These are phyloP conservation scores for Alternaria sp. DNA, from an alignment of 2,329 filamentous ascomycete species.

Conservation along the genomic window DNA sequence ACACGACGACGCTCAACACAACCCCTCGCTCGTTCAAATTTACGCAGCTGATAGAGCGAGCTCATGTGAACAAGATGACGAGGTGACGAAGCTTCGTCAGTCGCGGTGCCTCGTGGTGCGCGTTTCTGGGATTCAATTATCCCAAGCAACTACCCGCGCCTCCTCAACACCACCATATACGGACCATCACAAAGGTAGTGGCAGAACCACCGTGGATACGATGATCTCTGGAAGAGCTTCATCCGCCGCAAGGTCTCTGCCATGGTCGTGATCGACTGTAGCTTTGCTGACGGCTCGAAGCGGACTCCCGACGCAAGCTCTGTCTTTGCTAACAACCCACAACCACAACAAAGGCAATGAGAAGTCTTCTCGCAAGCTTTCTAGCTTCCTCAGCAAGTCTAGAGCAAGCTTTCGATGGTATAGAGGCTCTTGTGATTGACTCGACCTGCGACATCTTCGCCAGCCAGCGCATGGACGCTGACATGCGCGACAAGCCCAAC, in stretches of 20 bases:
- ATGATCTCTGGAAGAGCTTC: neutral
- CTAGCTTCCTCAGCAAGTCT: neutral
- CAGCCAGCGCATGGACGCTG: neutral
- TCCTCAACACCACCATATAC: neutral
- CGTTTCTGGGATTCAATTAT: neutral
- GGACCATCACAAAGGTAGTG: neutral
- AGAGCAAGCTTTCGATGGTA: neutral
- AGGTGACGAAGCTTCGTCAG: neutral
- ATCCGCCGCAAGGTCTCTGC: neutral
- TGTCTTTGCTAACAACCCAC: neutral
- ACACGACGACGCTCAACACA: constrained; percentile 4
- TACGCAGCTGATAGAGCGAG: neutral
- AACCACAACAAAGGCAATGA: neutral
- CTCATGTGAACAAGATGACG: neutral
- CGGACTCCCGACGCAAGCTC: neutral
- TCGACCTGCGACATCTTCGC: neutral
- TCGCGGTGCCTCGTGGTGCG: neutral
- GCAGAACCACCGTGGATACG: neutral
- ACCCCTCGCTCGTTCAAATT: neutral
- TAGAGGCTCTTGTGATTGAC: neutral
- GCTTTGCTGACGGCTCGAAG: neutral
- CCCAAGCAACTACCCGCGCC: constrained; percentile 4
- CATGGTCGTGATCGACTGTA: neutral
- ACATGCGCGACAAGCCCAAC: neutral
- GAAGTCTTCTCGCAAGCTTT: neutral